A percentile compares a stretch with the other conserved stretches of the same genome.
Evolutionary conservation across 768 basidiomycete genomes (phyloP).

Genomic region (Naganishia vaughanmartiniae): DNA sequence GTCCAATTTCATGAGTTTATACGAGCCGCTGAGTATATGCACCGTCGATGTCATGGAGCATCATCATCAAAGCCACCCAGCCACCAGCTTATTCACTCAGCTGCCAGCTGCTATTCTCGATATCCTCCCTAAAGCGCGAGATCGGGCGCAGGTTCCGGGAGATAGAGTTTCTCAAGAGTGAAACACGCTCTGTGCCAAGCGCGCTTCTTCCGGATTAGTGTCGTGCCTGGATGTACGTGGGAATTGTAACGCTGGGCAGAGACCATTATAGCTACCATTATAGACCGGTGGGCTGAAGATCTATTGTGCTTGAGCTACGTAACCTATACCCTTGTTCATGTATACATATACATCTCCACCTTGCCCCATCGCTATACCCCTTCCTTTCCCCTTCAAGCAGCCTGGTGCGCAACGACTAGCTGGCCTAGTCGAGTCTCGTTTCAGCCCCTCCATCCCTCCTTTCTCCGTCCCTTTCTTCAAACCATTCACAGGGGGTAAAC

Average conservation of each 20-base stretch:
- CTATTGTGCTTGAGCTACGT: neutral
- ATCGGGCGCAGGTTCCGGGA: neutral
- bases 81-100: neutral
- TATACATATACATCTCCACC: neutral
- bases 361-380: neutral
- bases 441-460: conserved; percentile 2
- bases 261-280: neutral
- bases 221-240: neutral
- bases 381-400: neutral
- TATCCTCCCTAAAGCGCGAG: neutral
- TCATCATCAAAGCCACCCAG: no score
- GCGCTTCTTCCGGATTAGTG: conserved; percentile 1
- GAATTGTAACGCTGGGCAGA: neutral
- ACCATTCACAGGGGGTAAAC: neutral
- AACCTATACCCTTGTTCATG: neutral
- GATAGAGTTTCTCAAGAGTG: conserved; percentile 1
- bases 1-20: no score
- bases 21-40: no score
- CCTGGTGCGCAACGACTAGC: conserved; percentile 6
- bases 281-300: neutral
- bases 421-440: conserved; percentile 6
- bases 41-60: neutral
- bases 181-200: neutral
- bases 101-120: neutral
- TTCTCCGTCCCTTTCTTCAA: neutral